These are phyloP conservation scores for Punica granatum DNA, from an alignment of 345 rosid genomes.

Conservation along the genomic window DNA sequence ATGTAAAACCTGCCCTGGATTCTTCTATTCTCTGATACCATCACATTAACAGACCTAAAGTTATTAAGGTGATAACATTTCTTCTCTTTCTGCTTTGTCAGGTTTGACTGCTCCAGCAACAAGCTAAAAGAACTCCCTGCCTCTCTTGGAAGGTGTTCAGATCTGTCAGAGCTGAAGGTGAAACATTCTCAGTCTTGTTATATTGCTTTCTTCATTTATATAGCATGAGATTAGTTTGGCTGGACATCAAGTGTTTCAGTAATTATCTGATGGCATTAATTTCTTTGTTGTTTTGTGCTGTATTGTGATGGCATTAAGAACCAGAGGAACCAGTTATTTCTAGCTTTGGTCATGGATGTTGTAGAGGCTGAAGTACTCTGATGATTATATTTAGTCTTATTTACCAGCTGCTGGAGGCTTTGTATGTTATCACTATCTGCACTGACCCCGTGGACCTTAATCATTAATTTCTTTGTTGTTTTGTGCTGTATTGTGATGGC, in stretches of 20 bases:
- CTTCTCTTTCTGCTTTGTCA: slow-evolving; percentile 16
- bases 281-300: background rate
- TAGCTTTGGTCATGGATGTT: background rate
- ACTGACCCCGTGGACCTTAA: background rate
- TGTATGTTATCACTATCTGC: background rate
- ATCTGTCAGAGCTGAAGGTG: slow-evolving; percentile 83
- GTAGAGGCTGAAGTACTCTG: background rate
- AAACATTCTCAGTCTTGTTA: background rate
- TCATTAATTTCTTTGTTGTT: no score
- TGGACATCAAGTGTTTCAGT: background rate
- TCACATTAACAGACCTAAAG: background rate
- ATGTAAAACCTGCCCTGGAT: background rate
- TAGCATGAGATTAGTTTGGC: background rate
- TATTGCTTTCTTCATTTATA: background rate
- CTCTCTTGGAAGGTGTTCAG: slow-evolving; percentile 66
- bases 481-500: background rate
- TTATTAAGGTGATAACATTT: background rate
- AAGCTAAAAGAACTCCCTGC: slow-evolving; percentile 66
- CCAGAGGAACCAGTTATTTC: background rate
- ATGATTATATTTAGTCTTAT: background rate
- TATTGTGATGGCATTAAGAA: background rate
- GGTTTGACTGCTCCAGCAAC: slow-evolving; percentile 87
- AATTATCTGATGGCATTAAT: background rate
- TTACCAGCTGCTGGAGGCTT: background rate
- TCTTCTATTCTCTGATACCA: background rate